Percentiles rank a stretch among this genome's conserved stretches.
These are phyloP conservation scores for Alternaria conjuncta DNA, from an alignment of 2,329 filamentous ascomycete species.

Conservation along the genomic window DNA sequence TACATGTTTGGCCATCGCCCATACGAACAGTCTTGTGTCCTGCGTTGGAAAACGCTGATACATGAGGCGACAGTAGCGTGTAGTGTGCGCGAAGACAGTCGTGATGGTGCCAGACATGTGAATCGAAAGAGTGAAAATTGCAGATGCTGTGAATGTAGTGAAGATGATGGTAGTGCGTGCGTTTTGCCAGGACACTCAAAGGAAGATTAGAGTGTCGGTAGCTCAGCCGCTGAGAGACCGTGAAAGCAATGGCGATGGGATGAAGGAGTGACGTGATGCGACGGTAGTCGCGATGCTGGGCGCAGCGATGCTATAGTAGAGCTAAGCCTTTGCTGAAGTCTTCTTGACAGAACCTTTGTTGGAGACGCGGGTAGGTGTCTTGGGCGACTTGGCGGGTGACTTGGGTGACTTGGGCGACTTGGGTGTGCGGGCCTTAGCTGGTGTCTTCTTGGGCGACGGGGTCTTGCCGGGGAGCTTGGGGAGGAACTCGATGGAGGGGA, in stretches of 20 bases:
- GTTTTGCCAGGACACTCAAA: neutral
- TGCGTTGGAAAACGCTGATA: neutral
- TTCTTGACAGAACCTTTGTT: conserved; percentile 37
- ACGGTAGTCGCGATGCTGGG: neutral
- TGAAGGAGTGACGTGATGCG: neutral
- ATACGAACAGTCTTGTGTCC: neutral
- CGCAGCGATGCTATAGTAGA: neutral
- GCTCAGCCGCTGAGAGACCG: neutral
- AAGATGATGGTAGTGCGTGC: neutral
- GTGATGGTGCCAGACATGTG: neutral
- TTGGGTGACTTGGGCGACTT: conserved; percentile 16
- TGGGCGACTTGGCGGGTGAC: conserved; percentile 14
- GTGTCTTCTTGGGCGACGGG: conserved; percentile 14
- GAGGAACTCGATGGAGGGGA: conserved; percentile 42
- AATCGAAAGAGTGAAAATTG: neutral
- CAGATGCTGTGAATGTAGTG: neutral
- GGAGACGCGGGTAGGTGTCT: conserved; percentile 22
- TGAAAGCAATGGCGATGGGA: neutral
- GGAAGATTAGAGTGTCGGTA: neutral
- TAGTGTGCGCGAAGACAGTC: neutral
- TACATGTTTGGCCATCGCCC: neutral
- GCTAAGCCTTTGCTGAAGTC: conserved; percentile 17
- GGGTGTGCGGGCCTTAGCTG: conserved; percentile 9
- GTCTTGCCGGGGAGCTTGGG: conserved; percentile 31
- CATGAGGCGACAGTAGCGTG: neutral